phyloP scores from a whole-genome alignment of 345 rosid genomes.

The Dipteronia sinensis region DNA sequence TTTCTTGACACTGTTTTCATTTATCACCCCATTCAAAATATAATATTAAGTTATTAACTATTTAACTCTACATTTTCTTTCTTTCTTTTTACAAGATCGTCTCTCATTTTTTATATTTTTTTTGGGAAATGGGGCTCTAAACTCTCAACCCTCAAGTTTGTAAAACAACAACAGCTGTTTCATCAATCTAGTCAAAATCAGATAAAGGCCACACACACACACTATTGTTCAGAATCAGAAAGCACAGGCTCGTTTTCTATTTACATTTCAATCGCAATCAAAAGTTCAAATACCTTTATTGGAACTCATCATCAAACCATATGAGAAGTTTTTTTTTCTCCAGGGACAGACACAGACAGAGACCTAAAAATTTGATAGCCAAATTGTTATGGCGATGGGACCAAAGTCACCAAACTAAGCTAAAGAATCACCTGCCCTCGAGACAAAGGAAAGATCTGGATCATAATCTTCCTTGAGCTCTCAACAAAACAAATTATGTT shows the following conservation, averaged over 20 bases:
- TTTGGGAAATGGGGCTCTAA: no score
- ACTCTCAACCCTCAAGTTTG: no score
- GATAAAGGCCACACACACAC: constrained; percentile 5
- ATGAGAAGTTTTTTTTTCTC: no score
- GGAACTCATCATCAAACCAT: constrained; percentile 28
- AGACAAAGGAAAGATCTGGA: constrained; percentile 13
- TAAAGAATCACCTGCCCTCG: neutral
- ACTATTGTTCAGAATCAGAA: constrained; percentile 25
- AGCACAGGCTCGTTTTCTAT: constrained; percentile 6
- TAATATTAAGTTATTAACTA: neutral
- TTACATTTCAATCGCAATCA: constrained; percentile 21
- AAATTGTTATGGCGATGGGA: constrained; percentile 1
- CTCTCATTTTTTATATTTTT: no score
- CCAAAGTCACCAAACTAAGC: constrained; percentile 6
- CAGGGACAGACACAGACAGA: no score
- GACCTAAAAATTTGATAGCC: neutral
- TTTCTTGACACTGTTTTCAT: neutral
- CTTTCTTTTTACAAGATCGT: neutral
- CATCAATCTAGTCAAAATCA: constrained; percentile 29
- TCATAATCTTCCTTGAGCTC: constrained; percentile 13
- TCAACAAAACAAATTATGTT: constrained; percentile 10
- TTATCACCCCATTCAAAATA: neutral
- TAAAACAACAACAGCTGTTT: constrained; percentile 15
- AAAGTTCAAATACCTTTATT: constrained; percentile 11
- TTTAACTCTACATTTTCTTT: neutral